Evolutionary conservation across 768 basidiomycete genomes (phyloP), one percentile per base, ranked within the genome.

Genomic region (Kwoniella mangroviensis): DNA sequence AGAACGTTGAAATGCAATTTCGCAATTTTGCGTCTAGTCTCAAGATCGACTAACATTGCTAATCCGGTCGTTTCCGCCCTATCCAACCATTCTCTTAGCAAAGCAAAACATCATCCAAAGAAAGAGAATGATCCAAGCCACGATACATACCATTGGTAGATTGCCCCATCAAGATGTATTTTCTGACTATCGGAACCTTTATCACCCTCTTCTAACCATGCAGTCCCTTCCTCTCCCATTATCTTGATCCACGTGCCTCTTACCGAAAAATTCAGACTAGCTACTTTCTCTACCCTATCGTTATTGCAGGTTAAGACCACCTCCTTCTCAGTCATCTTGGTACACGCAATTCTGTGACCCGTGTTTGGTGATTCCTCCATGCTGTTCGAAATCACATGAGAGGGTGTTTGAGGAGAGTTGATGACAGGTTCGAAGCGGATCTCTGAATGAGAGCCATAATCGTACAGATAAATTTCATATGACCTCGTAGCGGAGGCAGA

Each of bases 31-130:
- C 19, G 54, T 26, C 56, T 26, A 13, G 26, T 58, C 17, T 24
- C 21, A 15, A 57, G 56, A 21, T 57, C 21, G 2, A 68, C 13
- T 17, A 58, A 21, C 6, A 59, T 17, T 34, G 67, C 51, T 43
- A 68, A 55, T 13, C 67, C 67, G 2, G 49, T 68, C 3, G 59
- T n/a, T 42, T 61, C 59, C 1, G 67, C 43, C 67, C 67, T 68
- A 10, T 60, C 1, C 34, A 34, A 34, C 34, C 9, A 1, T 1
- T 7, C 5, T 34, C 34, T 34, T 34, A 34, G 34, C 6, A 34
- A 34, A 34, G 34, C 34, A 34, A 34, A 34, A 7, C 4, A 34
- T 34, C 34, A 7, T 34, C 34, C 34, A 7, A 1, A 34, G 34
- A 5, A 7, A 7, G 34, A 34, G 34, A 34, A 34, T 0, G 34